A percentile compares a stretch with the other conserved stretches of the same genome.
phyloP scores from a whole-genome alignment of 2,329 filamentous ascomycete genomes.

The Trichoderma polysporum region DNA sequence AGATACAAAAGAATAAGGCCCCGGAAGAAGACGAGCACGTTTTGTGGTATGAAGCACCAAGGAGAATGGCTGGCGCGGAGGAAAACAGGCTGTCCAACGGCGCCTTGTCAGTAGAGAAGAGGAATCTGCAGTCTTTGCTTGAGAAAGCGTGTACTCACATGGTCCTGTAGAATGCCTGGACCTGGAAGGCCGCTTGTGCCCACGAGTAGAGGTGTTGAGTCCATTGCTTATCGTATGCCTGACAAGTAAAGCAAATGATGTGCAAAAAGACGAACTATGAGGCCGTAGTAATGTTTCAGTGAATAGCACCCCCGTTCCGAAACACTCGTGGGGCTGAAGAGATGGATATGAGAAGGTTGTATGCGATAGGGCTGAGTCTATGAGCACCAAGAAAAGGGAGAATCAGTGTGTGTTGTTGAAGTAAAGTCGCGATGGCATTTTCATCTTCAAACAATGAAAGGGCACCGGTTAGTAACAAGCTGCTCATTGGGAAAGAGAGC shows the following conservation, averaged over 20 bases:
- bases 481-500: background rate
- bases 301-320: background rate
- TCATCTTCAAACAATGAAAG: background rate
- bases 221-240: slow-evolving; percentile 28
- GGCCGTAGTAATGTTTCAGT: background rate
- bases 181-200: slow-evolving; percentile 33
- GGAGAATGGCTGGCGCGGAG: slow-evolving; percentile 53
- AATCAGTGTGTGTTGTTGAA: background rate
- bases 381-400: background rate
- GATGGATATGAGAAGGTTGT: background rate
- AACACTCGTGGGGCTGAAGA: background rate
- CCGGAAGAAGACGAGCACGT: slow-evolving; percentile 45
- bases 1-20: slow-evolving; percentile 45
- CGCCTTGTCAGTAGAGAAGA: slow-evolving; percentile 22
- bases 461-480: no score
- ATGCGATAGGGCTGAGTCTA: background rate
- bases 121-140: background rate
- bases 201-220: slow-evolving; percentile 37
- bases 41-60: slow-evolving; percentile 49
- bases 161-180: slow-evolving; percentile 37
- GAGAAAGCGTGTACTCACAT: slow-evolving; percentile 29
- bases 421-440: background rate
- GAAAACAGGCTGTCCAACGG: slow-evolving; percentile 46
- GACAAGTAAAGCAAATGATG: background rate
- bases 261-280: background rate